These are phyloP conservation scores for Capsicum chinense DNA, from an alignment of 257 asterid species.

Conservation along the genomic window DNA sequence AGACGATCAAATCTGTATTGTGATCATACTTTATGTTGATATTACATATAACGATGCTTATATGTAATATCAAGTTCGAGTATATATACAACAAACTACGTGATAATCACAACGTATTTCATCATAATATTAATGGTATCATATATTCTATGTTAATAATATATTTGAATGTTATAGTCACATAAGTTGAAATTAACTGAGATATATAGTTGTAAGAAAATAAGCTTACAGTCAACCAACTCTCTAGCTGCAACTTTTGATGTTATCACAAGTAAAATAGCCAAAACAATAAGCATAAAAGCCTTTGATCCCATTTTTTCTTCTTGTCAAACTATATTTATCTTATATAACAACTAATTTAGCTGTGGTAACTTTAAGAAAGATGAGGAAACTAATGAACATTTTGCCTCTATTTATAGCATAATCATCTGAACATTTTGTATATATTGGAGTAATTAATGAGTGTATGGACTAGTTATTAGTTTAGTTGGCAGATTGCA, in stretches of 20 bases:
- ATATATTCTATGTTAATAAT: background rate
- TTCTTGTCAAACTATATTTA: background rate
- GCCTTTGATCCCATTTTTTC: constrained; percentile 30
- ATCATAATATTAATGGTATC: background rate
- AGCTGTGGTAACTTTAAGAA: background rate
- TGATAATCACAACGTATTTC: background rate
- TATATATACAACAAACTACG: background rate
- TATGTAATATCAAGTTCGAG: no score
- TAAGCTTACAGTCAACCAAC: constrained; percentile 9
- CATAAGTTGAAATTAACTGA: background rate
- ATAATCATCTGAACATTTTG: background rate
- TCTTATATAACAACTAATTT: background rate
- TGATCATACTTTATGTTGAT: no score
- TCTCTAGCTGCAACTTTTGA: constrained; percentile 34
- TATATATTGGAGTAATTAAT: background rate
- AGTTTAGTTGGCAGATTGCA: background rate
- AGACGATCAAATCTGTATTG: no score
- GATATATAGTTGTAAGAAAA: background rate
- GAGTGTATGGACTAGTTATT: background rate
- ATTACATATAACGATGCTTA: no score
- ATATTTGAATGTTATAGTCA: background rate
- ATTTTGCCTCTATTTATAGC: background rate
- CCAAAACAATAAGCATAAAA: constrained; percentile 23
- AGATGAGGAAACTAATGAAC: background rate
- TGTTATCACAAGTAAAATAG: constrained; percentile 28